phyloP scores from a whole-genome alignment of 805 yeast genomes.

The Candida tibetensis region DNA sequence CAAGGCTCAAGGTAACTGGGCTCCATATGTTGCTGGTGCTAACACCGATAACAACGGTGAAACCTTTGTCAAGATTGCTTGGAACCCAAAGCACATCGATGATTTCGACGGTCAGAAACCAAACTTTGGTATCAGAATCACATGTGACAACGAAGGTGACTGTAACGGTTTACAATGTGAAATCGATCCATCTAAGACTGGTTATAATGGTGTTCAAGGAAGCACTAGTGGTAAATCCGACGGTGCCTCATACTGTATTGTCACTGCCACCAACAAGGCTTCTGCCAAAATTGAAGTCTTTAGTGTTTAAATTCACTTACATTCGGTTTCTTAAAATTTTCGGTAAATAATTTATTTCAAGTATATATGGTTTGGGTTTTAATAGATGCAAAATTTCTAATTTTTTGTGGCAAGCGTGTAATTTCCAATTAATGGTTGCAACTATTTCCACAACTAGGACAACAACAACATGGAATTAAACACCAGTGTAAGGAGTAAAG shows the following conservation, averaged over 20 bases:
- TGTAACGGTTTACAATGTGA: conserved; percentile 81
- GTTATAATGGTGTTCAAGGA: conserved; percentile 54
- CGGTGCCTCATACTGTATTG: conserved; percentile 79
- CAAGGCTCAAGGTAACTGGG: conserved; percentile 82
- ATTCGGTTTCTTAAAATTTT: background rate
- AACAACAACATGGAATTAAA: no score
- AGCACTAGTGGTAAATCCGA: conserved; percentile 40
- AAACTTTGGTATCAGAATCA: conserved; percentile 65
- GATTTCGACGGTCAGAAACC: conserved; percentile 57
- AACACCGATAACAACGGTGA: conserved; percentile 68
- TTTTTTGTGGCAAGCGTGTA: background rate
- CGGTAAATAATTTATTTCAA: background rate
- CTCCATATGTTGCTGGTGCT: conserved; percentile 92
- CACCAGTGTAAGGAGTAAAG: no score
- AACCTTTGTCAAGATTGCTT: conserved; percentile 82
- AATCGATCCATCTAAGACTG: conserved; percentile 67
- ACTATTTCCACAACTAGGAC: no score
- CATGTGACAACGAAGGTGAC: conserved; percentile 65
- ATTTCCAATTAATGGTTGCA: no score
- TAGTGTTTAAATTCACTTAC: conserved; percentile 4
- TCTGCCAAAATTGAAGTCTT: conserved; percentile 75
- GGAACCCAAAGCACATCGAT: conserved; percentile 85
- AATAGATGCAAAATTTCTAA: conserved; percentile 1
- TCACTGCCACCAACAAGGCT: conserved; percentile 65
- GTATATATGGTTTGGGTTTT: conserved; percentile 6